Conservation (phyloP, 345 rosid species). For the Sisymbrium altissimum region DNA sequence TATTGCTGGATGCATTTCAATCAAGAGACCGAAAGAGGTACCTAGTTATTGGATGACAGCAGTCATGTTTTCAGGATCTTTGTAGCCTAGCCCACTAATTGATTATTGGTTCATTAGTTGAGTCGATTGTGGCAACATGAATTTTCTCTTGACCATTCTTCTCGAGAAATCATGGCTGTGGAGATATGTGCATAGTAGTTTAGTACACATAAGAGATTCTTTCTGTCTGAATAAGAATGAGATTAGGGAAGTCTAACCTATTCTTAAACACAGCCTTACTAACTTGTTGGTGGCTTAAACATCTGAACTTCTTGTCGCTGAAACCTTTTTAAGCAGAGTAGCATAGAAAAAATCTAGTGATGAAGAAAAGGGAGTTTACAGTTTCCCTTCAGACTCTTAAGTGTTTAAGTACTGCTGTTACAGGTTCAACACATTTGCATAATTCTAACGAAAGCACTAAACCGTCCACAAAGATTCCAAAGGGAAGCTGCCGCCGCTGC, state of each 20-base stretch:
- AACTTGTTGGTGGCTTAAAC: not conserved
- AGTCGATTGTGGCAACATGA: not conserved
- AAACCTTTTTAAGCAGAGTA: not conserved
- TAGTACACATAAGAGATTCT: not conserved
- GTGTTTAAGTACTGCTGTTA: constrained; percentile 18
- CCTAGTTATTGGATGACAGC: not conserved
- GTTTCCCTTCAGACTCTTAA: constrained; percentile 14
- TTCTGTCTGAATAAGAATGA: not conserved
- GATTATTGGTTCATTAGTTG: constrained; percentile 5
- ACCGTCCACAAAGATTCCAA: constrained; percentile 64
- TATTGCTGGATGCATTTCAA: constrained; percentile 81
- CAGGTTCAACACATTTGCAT: constrained; percentile 78
- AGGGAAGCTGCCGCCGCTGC: constrained; percentile 99
- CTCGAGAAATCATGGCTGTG: constrained; percentile 6
- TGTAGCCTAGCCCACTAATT: constrained; percentile 1
- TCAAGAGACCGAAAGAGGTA: constrained; percentile 98
- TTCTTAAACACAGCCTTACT: not conserved
- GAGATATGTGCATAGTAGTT: constrained; percentile 3
- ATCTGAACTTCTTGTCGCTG: not conserved
- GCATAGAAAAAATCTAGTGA: not conserved
- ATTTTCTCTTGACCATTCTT: constrained; percentile 12
- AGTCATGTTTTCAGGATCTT: constrained; percentile 14
- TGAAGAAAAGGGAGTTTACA: not conserved
- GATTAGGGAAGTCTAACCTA: not conserved
- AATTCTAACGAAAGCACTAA: constrained; percentile 71